Evolutionary conservation across 257 asterid species (phyloP), one percentile per base, ranked within the genome.

Genomic region (Solanum etuberosum): DNA sequence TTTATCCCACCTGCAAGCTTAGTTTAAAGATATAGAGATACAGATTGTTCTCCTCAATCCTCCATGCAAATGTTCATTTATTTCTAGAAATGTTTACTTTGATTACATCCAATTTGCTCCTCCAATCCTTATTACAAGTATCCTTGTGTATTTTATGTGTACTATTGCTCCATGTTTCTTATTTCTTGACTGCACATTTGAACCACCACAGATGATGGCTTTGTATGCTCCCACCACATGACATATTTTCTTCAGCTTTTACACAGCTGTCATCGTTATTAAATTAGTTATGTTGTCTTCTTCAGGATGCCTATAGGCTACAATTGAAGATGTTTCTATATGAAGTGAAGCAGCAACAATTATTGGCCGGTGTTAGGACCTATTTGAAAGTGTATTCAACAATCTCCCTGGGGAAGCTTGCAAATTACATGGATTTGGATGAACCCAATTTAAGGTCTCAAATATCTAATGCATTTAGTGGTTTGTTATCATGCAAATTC

Each of bases 331-430:
- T 96, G 85, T 96, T 96, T 84, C 95, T 96, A 10, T 95, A 95
- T 87, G 99, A 96, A 91, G 98, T 95, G 92, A 97, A 94, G 91
- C 99, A 97, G 92, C 98, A 97, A 48, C 99, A 96, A 71, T 92
- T 95, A 67, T 90, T 97, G 82, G 88, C 96, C 1, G 98, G 98
- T 85, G 94, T 94, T 29, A 91, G 99, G 84, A 92, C 98, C 87
- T 97, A 91, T 91, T 91, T 97, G 81, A 95, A 96, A 89, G 96
- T 96, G 21, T 97, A 96, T 90, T 96, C 98, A 32, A 92, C 99
- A 25, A 95, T 97, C 90, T 93, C 98, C 86, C 77, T 95, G 83
- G 95, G 90, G 63, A 97, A 97, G 91, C 98, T 97, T 20, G 98
- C 99, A 7, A 77, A 92, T 11, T 96, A 93, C 88, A 87, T 96